Evolutionary conservation across 805 yeast species (phyloP).

Genomic region (Candida namnaoensis): DNA sequence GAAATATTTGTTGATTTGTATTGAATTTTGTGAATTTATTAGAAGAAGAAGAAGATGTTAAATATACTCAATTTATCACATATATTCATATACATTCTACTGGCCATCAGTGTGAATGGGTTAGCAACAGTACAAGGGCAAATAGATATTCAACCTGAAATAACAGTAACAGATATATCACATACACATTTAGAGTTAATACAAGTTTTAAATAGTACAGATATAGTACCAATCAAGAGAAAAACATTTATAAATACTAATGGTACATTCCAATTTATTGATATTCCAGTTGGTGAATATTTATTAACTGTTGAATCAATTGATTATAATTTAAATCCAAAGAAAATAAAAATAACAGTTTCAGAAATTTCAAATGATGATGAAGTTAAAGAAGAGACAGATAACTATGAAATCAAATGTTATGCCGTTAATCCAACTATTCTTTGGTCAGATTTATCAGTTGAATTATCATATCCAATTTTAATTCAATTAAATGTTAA

Average conservation of each 20-base stretch:
- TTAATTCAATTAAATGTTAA: constrained; percentile 15
- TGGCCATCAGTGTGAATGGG: too few species aligned
- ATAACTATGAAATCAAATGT: not conserved
- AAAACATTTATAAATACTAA: constrained; percentile 3
- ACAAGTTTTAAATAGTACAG: constrained; percentile 1
- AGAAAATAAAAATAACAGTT: constrained; percentile 8
- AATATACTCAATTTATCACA: too few species aligned
- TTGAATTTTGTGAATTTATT: too few species aligned
- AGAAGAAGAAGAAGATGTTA: too few species aligned
- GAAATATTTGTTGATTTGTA: too few species aligned
- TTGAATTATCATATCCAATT: constrained; percentile 12
- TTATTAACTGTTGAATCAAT: constrained; percentile 9
- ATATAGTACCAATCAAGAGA: not conserved
- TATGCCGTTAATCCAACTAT: constrained; percentile 7
- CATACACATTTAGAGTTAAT: constrained; percentile 8
- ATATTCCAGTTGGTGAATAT: constrained; percentile 11
- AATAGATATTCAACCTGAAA: constrained; percentile 4
- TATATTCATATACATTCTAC: too few species aligned
- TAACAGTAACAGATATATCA: constrained; percentile 6
- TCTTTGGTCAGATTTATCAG: constrained; percentile 1
- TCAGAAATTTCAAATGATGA: constrained; percentile 6
- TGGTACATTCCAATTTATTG: constrained; percentile 8
- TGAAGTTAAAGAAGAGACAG: constrained; percentile 1
- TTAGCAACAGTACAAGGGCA: constrained; percentile 5
- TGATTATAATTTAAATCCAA: constrained; percentile 14